These are phyloP conservation scores for Hordeum vulgare DNA, from an alignment of 176 grass and related monocot species.

Conservation along the genomic window MorexV3_pseudomolecules_assembly NC_058522.1:245173757-245174256, in stretches of 20 bases:
- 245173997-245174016: conserved; percentile 18
- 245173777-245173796: conserved; percentile 12
- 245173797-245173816: conserved; percentile 53
- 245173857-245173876: background rate
- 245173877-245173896: background rate
- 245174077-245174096: background rate
- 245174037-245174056: conserved; percentile 19
- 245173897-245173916: conserved; percentile 17
- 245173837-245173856: background rate
- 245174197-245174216: too few relatives aligned
- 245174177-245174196: too few relatives aligned
- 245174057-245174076: background rate
- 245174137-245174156: conserved; percentile 7
- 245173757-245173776: background rate
- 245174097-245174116: background rate
- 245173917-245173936: conserved; percentile 15
- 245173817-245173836: background rate
- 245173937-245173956: conserved; percentile 15
- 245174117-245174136: conserved; percentile 8
- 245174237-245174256: too few relatives aligned
- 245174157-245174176: background rate
- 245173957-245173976: conserved; percentile 14
- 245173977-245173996: conserved; percentile 29
- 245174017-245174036: conserved; percentile 21
- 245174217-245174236: too few relatives aligned